Conservation (phyloP, 768 basidiomycete genomes). For the Amyloporia xantha region DNA sequence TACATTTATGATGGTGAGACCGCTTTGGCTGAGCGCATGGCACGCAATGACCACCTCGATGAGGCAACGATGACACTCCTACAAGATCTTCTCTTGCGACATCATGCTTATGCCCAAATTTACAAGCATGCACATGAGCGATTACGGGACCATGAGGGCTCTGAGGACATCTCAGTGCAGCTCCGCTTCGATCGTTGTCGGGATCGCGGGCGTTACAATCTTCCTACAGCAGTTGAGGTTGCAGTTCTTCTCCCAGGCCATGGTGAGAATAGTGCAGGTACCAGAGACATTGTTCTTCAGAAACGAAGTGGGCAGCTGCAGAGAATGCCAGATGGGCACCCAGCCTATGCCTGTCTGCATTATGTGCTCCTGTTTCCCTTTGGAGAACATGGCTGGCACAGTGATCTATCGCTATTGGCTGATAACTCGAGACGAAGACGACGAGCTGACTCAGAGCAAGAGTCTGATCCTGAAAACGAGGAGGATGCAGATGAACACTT, state of each 20-base stretch:
- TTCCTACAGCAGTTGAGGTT: slow-evolving; percentile 35
- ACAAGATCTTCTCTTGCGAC: slow-evolving; percentile 8
- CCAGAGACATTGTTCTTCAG: slow-evolving; percentile 32
- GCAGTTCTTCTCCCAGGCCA: slow-evolving; percentile 35
- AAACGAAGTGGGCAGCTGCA: slow-evolving; percentile 19
- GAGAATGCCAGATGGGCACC: slow-evolving; percentile 29
- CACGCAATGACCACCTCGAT: slow-evolving; percentile 2
- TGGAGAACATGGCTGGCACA: slow-evolving; percentile 34
- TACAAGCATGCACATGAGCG: slow-evolving; percentile 14
- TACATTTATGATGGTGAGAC: slow-evolving; percentile 34
- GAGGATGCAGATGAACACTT: too few relatives aligned
- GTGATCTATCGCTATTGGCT: slow-evolving; percentile 14
- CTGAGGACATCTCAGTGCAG: slow-evolving; percentile 4
- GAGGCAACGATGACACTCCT: slow-evolving; percentile 7
- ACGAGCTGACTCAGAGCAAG: too few relatives aligned
- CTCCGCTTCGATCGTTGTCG: slow-evolving; percentile 6
- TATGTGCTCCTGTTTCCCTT: slow-evolving; percentile 40
- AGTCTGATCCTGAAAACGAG: too few relatives aligned
- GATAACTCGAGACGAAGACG: too few relatives aligned
- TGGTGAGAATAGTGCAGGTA: slow-evolving; percentile 12
- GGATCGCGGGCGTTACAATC: slow-evolving; percentile 36
- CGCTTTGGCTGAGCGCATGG: slow-evolving; percentile 24
- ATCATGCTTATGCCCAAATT: slow-evolving; percentile 5
- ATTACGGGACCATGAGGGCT: not conserved
- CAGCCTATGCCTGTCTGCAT: slow-evolving; percentile 33